phyloP scores from a whole-genome alignment of 1,139 yeast species.

The Saccharomyces hybrid region DNA sequence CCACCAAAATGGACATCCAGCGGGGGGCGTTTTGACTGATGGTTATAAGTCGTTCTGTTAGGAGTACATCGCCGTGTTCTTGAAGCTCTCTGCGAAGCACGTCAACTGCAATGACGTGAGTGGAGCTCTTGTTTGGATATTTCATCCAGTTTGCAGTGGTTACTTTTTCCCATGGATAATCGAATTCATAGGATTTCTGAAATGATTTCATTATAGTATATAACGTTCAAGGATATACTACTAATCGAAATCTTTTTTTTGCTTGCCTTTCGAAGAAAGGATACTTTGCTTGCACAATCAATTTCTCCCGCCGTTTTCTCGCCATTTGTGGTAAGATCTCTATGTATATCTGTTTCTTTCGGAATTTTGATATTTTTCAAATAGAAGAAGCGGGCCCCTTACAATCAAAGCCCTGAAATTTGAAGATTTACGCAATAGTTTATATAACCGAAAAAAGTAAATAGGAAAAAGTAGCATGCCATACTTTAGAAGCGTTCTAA shows the following conservation, averaged over 20 bases:
- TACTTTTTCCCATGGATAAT: conserved; percentile 89
- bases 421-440: not conserved
- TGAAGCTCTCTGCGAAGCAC: conserved; percentile 67
- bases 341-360: not conserved
- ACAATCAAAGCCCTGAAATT: not conserved
- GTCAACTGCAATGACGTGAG: conserved; percentile 95
- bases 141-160: conserved; percentile 96
- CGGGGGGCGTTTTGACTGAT: conserved; percentile 81
- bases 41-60: conserved; percentile 83
- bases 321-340: not conserved
- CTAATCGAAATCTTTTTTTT: not conserved
- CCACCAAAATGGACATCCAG: conserved; percentile 72
- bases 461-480: too few relatives aligned
- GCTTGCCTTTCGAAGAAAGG: not conserved
- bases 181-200: conserved; percentile 57
- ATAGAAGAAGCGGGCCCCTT: not conserved
- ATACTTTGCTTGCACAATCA: not conserved
- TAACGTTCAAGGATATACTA: not conserved
- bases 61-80: conserved; percentile 46
- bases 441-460: not conserved
- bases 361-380: not conserved
- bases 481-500: not conserved
- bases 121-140: conserved; percentile 85
- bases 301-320: not conserved
- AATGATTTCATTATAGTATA: conserved; percentile 60